A percentile compares a stretch with the other conserved stretches of the same genome.
Conservation (phyloP, 257 asterid species). For the Petrea volubilis region DNA sequence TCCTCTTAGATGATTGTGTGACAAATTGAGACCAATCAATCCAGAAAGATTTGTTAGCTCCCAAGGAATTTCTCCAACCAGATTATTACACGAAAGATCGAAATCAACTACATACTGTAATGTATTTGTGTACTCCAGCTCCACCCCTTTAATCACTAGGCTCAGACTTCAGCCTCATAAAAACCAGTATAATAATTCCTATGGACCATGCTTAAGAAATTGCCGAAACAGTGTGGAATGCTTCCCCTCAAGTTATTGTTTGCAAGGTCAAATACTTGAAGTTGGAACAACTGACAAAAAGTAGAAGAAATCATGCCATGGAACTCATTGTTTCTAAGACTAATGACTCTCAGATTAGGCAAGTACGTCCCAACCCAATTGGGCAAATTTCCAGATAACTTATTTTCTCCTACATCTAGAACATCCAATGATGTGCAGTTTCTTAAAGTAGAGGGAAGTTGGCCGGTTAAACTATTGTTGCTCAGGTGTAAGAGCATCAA, state of each 20-base stretch:
- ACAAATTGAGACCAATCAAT: neutral
- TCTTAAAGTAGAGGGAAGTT: neutral
- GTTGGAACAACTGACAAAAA: neutral
- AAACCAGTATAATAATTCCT: neutral
- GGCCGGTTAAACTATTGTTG: neutral
- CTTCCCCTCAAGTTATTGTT: neutral
- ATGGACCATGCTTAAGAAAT: neutral
- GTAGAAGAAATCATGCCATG: neutral
- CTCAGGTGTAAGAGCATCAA: neutral
- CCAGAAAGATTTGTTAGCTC: neutral
- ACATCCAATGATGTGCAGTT: neutral
- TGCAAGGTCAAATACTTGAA: conserved; percentile 10
- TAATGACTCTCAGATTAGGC: neutral
- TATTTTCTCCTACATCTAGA: neutral
- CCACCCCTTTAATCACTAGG: neutral
- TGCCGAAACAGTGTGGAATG: conserved; percentile 11
- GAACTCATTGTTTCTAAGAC: neutral
- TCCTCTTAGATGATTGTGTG: conserved; percentile 7
- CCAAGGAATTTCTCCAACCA: conserved; percentile 2
- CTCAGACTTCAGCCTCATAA: neutral
- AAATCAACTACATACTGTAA: neutral
- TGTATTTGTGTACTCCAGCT: neutral
- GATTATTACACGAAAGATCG: too few species aligned
- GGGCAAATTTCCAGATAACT: neutral
- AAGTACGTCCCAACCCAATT: neutral